A percentile compares a stretch with the other conserved stretches of the same genome.
Conservation (phyloP, 2,329 filamentous ascomycete species). For the Calonectria pteridis region DNA sequence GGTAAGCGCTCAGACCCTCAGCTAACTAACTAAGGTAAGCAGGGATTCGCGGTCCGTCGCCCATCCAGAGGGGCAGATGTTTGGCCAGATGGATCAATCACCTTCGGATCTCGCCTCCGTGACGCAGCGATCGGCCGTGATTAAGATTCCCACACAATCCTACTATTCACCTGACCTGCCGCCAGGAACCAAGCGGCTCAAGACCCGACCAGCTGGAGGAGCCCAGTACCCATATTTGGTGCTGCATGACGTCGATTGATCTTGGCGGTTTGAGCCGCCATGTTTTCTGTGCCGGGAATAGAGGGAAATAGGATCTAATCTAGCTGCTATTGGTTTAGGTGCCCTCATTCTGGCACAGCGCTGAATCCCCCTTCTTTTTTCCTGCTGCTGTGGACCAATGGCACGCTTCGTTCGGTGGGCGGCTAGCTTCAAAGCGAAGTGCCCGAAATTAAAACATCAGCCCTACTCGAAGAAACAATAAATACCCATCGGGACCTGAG, state of each 20-base stretch:
- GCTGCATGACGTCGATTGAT: not conserved
- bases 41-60: not conserved
- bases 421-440: not conserved
- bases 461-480: not conserved
- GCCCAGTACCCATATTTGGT: not conserved
- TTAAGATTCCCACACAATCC: not conserved
- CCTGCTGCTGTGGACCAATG: not conserved
- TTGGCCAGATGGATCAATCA: not conserved
- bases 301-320: not conserved
- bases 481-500: not conserved
- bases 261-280: not conserved
- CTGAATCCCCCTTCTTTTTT: not conserved
- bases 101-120: not conserved
- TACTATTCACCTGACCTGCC: not conserved
- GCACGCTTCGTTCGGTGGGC: not conserved
- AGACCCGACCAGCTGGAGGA: not conserved
- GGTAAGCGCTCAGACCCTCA: not conserved
- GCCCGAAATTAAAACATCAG: conserved; percentile 1
- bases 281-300: not conserved
- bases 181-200: not conserved
- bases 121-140: not conserved
- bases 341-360: not conserved
- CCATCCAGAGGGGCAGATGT: not conserved
- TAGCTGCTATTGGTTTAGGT: not conserved
- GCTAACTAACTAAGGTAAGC: not conserved